phyloP scores from a whole-genome alignment of 176 grass and related monocot species.

The Pontederia crassipes region DNA sequence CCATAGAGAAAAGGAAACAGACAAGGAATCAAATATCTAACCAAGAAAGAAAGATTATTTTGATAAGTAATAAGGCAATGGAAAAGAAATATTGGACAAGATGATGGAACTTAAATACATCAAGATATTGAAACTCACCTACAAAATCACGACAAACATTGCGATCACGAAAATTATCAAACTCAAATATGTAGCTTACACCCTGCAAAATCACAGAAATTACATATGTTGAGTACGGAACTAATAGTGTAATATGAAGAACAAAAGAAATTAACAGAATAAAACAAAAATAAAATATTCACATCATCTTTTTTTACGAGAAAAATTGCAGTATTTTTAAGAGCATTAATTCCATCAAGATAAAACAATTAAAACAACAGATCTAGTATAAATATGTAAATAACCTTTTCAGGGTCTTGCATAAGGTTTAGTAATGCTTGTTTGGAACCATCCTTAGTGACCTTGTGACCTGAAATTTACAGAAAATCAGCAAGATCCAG shows the following conservation, averaged over 20 bases:
- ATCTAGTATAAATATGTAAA: not conserved
- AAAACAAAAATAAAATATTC: no score
- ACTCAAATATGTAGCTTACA: slow-evolving; percentile 89
- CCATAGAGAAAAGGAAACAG: no score
- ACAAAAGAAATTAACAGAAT: not conserved
- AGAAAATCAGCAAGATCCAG: slow-evolving; percentile 15
- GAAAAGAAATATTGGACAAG: not conserved
- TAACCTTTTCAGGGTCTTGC: slow-evolving; percentile 81
- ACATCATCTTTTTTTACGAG: no score
- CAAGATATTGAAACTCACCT: slow-evolving; percentile 36
- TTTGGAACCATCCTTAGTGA: slow-evolving; percentile 90
- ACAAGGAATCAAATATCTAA: no score
- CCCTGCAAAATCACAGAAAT: slow-evolving; percentile 32
- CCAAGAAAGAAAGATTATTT: no score
- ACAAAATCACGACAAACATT: slow-evolving; percentile 70
- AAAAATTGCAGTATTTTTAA: no score
- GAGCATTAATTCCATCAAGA: no score
- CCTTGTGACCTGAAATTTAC: slow-evolving; percentile 62
- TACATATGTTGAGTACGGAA: slow-evolving; percentile 8
- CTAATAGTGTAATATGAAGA: not conserved
- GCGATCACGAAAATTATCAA: slow-evolving; percentile 57
- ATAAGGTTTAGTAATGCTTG: slow-evolving; percentile 80
- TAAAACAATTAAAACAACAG: no score
- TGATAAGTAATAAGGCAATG: not conserved
- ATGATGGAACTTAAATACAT: not conserved